Evolutionary conservation across 192 early-diverging fungal genomes (phyloP), one percentile per base, ranked within the genome.

Genomic region (Mortierella alpina): DNA sequence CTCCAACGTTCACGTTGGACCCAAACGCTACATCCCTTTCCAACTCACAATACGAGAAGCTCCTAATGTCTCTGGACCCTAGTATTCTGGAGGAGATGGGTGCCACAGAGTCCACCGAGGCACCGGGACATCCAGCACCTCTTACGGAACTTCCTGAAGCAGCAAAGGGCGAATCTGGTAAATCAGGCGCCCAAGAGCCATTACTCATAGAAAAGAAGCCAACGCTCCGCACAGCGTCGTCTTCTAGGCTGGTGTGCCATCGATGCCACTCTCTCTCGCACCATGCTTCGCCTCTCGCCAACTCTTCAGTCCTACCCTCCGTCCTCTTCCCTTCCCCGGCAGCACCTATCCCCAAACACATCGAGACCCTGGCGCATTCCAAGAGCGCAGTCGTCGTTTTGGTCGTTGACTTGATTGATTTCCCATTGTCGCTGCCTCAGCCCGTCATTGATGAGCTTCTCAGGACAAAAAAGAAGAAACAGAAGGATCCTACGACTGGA

Each of bases 251-350:
- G 11, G 41, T 80, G 48, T 80, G 77, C 41, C 69, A 80, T 14
- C 63, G 77, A 7, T 80, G 77, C 49, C 77, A 80, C 31, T 80
- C 77, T 2, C 61, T 80, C 18, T 66, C 57, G 22, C 77, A 80
- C 23, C 77, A 80, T 44, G 59, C 58, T 7, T 80, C 77, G 2
- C 77, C 77, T 0, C 65, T 72, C 40, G 54, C 63, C 11, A 62
- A 72, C 41, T 56, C 64, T 2, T 63, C 69, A 0, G 42, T 50
- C 5, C 54, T 67, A 2, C 59, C 77, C 6, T 72, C 77, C 4
- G 49, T 42, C 23, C 41, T 63, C 9, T 80, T 80, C 42, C 77
- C 77, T 7, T 68, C 77, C 0, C 69, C 70, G 9, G 59, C 70
- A 39, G 70, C 69, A 53, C 77, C 77, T 12, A 47, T 72, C 11